Percentiles rank a stretch among this genome's conserved stretches.
Evolutionary conservation across 176 grass and related monocot species (phyloP).

Genomic region (Eremochloa ophiuroides): DNA sequence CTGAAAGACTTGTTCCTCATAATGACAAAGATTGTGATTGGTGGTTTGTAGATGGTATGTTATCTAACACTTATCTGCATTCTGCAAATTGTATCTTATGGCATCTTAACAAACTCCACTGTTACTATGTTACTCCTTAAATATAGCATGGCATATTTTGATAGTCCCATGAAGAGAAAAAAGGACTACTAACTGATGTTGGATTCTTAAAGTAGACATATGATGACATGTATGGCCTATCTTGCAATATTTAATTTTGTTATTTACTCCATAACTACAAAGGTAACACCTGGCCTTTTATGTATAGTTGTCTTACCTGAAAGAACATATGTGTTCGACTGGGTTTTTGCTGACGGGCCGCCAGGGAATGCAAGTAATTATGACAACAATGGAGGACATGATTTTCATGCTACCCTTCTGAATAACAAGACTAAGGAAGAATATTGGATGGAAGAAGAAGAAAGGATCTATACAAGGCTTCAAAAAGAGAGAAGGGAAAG

Average conservation of each 20-base stretch:
- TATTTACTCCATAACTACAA: slow-evolving; percentile 7
- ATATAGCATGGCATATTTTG: neutral
- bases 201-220: neutral
- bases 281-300: slow-evolving; percentile 15
- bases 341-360: slow-evolving; percentile 78
- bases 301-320: slow-evolving; percentile 59
- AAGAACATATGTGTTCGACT: slow-evolving; percentile 60
- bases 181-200: neutral
- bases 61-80: neutral
- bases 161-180: neutral
- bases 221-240: neutral
- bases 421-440: slow-evolving; percentile 40
- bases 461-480: slow-evolving; percentile 64
- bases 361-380: slow-evolving; percentile 69
- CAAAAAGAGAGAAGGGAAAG: slow-evolving; percentile 62
- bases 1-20: slow-evolving; percentile 42
- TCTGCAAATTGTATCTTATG: slow-evolving; percentile 1
- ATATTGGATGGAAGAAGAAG: slow-evolving; percentile 73
- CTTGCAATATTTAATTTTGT: neutral
- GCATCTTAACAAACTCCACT: neutral
- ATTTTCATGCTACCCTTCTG: slow-evolving; percentile 79
- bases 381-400: slow-evolving; percentile 69
- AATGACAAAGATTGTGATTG: slow-evolving; percentile 59
- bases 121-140: neutral
- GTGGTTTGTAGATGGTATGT: slow-evolving; percentile 79